Evolutionary conservation across 306 rosid species (phyloP), one percentile per base, ranked within the genome.

Genomic region (Trichosanthes cucumerina): DNA sequence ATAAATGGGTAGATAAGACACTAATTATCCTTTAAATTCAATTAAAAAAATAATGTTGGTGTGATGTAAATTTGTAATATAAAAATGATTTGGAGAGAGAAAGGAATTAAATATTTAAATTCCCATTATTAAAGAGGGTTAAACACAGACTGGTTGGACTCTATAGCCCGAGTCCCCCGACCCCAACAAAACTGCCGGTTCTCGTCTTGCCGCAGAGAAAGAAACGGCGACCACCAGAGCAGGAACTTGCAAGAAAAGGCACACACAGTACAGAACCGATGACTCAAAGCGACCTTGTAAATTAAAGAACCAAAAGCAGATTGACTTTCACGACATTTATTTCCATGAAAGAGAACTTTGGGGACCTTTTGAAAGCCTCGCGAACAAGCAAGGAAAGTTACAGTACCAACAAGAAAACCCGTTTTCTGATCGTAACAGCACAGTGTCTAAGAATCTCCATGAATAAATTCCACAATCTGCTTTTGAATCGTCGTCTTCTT

Each of bases 381-480:
- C 71, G 44, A 33, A 63, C 24, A 63, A 63, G 23, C 44, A 63
- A 33, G 1, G 14, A 7, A 7, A 16, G 6, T 63, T 63, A 63
- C 44, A 33, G 23, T 18, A 34, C 47, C 73, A 66, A 38, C 31
- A 36, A 19, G 47, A 65, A 6, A 65, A 15, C 70, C 26, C 47
- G 26, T 65, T 65, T 59, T 1, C 38, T 12, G 4, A 16, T 53
- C 58, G 58, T 5, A 6, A 53, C 58, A 53, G 15, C 3, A 0
- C 50, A 9, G 15, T 44, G 15, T 44, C 50, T 15, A 9, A 12
- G 6, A 12, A 38, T 19, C 31, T 56, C 12, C 12, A 56, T n/a
- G 26, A 56, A 56, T 56, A 56, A 56, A 56, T 56, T 56, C 74
- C 74, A 66, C 74, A 39, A 39, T 66, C 46, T 66, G 74, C 49